Conservation (phyloP, 371 early-diverging fungal species). For the Syncephalastrum monosporum region DNA sequence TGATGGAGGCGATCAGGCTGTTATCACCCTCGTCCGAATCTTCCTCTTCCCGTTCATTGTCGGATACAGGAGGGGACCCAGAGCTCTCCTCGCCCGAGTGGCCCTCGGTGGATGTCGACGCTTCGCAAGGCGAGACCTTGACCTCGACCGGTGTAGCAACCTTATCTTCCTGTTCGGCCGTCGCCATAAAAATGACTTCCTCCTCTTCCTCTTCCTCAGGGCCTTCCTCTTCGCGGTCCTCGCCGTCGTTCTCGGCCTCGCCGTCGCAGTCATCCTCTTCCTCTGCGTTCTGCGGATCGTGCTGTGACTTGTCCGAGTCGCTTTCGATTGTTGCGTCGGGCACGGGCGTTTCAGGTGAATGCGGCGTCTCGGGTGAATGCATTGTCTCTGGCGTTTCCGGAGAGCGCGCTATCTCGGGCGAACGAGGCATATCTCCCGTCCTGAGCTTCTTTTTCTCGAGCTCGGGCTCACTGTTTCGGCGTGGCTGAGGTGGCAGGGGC, state of each 20-base stretch:
- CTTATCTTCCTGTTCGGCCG: conserved; percentile 30
- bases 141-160: conserved; percentile 34
- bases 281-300: conserved; percentile 14
- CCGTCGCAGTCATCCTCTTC: conserved; percentile 20
- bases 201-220: conserved; percentile 36
- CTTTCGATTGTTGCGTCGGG: conserved; percentile 3
- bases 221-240: conserved; percentile 29
- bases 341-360: not conserved
- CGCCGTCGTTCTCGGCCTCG: conserved; percentile 24
- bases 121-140: conserved; percentile 16
- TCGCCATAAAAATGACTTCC: conserved; percentile 33
- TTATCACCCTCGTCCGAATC: conserved; percentile 37
- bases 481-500: not conserved
- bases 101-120: conserved; percentile 7
- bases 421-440: too few species aligned
- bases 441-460: not conserved
- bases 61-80: conserved; percentile 20
- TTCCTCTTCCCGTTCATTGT: conserved; percentile 44
- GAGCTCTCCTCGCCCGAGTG: conserved; percentile 2
- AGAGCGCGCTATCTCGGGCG: too few species aligned
- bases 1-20: conserved; percentile 31
- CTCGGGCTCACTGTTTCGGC: not conserved
- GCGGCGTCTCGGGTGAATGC: too few species aligned
- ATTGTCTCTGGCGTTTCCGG: too few species aligned
- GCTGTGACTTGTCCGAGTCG: conserved; percentile 4